phyloP scores from a whole-genome alignment of 2,329 filamentous ascomycete species.

The Calonectria pseudoturangicola region DNA sequence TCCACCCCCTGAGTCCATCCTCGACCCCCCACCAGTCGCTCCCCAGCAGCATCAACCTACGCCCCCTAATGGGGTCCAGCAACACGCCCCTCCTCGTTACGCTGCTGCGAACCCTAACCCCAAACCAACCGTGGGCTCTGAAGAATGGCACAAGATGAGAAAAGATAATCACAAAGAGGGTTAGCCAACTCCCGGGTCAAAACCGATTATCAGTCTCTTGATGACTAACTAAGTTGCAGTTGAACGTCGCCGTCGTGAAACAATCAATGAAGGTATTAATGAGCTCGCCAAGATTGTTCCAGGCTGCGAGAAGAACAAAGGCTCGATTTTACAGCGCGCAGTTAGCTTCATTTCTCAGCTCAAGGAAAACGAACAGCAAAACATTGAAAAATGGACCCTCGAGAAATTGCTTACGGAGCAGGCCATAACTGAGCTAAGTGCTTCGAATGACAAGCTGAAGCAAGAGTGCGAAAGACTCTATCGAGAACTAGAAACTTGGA shows the following conservation, averaged over 20 bases:
- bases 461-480: slow-evolving; percentile 86
- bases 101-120: slow-evolving; percentile 64
- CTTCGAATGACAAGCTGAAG: slow-evolving; percentile 91
- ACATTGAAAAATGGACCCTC: slow-evolving; percentile 94
- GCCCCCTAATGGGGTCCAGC: slow-evolving; percentile 64
- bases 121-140: slow-evolving; percentile 94
- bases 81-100: slow-evolving; percentile 58
- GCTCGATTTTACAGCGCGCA: slow-evolving; percentile 93
- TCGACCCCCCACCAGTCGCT: slow-evolving; percentile 53
- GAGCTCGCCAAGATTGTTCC: slow-evolving; percentile 98
- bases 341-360: slow-evolving; percentile 96
- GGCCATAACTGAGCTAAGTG: slow-evolving; percentile 90
- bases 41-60: slow-evolving; percentile 56
- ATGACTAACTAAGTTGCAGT: slow-evolving; percentile 73
- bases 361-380: slow-evolving; percentile 94
- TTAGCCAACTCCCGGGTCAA: slow-evolving; percentile 64
- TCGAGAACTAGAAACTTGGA: slow-evolving; percentile 86
- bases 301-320: slow-evolving; percentile 99
- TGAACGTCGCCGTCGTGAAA: slow-evolving; percentile 95
- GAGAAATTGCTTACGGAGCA: slow-evolving; percentile 94
- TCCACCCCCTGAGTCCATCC: slow-evolving; percentile 55
- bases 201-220: neutral
- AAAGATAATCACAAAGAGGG: slow-evolving; percentile 99
- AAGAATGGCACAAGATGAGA: slow-evolving; percentile 98
- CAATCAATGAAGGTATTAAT: slow-evolving; percentile 99